These are phyloP conservation scores for Hyaloraphidium curvatum DNA, from an alignment of 192 early-diverging fungal species.

Conservation along the genomic window DNA sequence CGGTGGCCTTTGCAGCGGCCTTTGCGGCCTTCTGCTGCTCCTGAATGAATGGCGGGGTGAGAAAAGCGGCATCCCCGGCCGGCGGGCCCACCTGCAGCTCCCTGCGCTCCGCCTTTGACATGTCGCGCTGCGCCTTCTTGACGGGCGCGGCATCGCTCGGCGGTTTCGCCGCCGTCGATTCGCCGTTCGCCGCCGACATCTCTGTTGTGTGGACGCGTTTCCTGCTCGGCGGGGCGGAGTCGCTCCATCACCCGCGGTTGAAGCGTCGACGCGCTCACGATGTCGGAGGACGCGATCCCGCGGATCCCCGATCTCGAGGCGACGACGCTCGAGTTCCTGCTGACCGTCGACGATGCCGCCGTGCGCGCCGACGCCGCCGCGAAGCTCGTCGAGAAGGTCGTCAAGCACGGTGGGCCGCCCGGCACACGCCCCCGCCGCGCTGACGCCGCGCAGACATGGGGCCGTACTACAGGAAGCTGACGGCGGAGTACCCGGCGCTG, in stretches of 20 bases:
- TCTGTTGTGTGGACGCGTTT: background rate
- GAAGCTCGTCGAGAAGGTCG: conserved; percentile 1
- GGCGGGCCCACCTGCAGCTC: background rate
- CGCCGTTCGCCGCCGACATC: background rate
- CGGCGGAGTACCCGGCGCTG: conserved; percentile 41
- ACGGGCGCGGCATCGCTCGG: background rate
- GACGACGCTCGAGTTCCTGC: background rate
- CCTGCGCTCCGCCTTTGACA: conserved; percentile 1
- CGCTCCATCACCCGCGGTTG: background rate
- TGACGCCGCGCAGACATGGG: conserved; percentile 48
- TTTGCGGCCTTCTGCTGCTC: background rate
- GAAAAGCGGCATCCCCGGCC: background rate
- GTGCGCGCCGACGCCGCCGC: background rate
- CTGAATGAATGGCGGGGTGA: background rate
- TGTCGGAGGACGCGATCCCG: conserved; percentile 3
- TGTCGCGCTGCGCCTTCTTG: background rate
- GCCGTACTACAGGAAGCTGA: conserved; percentile 50
- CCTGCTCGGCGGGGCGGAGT: background rate
- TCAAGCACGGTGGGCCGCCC: conserved; percentile 1
- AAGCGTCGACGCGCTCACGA: background rate
- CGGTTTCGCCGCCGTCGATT: background rate
- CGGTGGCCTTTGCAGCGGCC: background rate
- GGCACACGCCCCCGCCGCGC: background rate
- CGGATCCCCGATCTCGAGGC: conserved; percentile 4
- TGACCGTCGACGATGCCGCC: background rate